phyloP scores from a whole-genome alignment of 2,329 filamentous ascomycete genomes.

The Huntiella savannae region DNA sequence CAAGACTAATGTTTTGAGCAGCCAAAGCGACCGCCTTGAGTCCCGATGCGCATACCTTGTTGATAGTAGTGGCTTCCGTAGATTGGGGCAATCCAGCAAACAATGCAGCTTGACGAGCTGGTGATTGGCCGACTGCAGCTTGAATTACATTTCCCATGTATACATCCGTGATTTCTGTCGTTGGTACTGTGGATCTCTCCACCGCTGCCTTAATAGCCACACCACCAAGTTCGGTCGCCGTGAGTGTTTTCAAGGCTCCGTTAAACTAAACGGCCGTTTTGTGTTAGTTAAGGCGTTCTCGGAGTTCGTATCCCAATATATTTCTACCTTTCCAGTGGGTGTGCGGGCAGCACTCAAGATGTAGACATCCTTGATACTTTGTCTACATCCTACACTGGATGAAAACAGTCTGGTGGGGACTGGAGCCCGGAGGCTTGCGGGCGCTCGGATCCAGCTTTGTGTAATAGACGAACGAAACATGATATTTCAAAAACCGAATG shows the following conservation, averaged over 20 bases:
- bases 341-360: slow-evolving; percentile 82
- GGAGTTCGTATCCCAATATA: neutral
- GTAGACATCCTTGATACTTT: slow-evolving; percentile 59
- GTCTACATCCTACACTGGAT: no score
- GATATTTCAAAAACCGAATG: no score
- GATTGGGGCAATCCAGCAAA: slow-evolving; percentile 69
- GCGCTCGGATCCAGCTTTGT: no score
- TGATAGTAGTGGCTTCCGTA: slow-evolving; percentile 80
- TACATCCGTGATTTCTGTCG: slow-evolving; percentile 68
- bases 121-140: slow-evolving; percentile 68
- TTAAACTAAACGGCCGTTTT: slow-evolving; percentile 50
- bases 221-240: slow-evolving; percentile 76
- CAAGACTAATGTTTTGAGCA: slow-evolving; percentile 86
- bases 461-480: no score
- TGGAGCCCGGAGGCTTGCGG: no score
- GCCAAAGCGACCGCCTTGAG: slow-evolving; percentile 82
- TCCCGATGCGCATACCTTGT: slow-evolving; percentile 95
- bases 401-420: no score
- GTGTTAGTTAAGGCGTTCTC: no score
- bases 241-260: slow-evolving; percentile 65
- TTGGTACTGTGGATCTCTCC: slow-evolving; percentile 65
- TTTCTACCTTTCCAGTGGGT: slow-evolving; percentile 61
- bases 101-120: slow-evolving; percentile 75
- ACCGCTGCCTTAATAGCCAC: slow-evolving; percentile 83
- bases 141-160: slow-evolving; percentile 96